Evolutionary conservation across 306 rosid species (phyloP).

Genomic region (Mimosa bimucronata): DNA sequence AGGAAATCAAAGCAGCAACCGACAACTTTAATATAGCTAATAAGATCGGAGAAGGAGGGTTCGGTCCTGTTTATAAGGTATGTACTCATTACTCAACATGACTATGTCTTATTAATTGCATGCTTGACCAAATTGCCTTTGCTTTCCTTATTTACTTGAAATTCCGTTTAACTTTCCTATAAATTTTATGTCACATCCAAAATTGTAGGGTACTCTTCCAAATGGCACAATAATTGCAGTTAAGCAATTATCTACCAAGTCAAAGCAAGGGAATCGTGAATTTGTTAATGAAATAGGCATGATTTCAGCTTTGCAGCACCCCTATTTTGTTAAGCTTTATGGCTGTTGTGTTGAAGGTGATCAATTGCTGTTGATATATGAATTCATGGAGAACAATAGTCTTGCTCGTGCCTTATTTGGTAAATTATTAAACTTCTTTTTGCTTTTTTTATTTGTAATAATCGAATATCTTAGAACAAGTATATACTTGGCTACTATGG

Average conservation of each 20-base stretch:
- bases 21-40: constrained; percentile 54
- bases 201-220: constrained; percentile 52
- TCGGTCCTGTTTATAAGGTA: constrained; percentile 78
- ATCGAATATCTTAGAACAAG: no score
- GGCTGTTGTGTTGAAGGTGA: constrained; percentile 63
- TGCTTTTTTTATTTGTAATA: not conserved
- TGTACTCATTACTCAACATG: not conserved
- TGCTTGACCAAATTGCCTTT: not conserved
- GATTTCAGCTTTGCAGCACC: constrained; percentile 67
- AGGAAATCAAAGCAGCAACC: constrained; percentile 65
- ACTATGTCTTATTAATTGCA: constrained; percentile 1
- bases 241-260: constrained; percentile 61
- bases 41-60: constrained; percentile 83
- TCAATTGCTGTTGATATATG: constrained; percentile 56
- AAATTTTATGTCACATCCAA: not conserved
- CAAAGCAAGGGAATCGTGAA: constrained; percentile 66
- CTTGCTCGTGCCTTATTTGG: constrained; percentile 61
- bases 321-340: constrained; percentile 59
- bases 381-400: constrained; percentile 64
- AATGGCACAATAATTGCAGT: constrained; percentile 61
- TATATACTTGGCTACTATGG: not conserved
- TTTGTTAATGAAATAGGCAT: constrained; percentile 67
- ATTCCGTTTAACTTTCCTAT: not conserved
- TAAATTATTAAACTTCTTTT: constrained; percentile 15
- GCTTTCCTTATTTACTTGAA: not conserved